Base-by-base conservation (phyloP, 2,329 filamentous ascomycete species). In the Xylariaceae sp. region DNA sequence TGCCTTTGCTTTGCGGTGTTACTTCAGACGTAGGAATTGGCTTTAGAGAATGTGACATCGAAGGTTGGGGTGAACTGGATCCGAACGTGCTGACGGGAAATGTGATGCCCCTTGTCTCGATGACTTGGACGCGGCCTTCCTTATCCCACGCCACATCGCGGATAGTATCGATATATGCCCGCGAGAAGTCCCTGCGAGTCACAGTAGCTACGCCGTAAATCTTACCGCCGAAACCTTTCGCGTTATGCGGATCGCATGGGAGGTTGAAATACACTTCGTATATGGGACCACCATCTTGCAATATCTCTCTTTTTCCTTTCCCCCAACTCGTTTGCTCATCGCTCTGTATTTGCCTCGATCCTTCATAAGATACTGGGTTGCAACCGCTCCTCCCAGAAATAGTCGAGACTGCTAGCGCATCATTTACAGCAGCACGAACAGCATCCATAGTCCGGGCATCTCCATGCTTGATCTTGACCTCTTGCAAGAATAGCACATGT, bases 161-260 rank as follows among this genome's bases (percentile, higher is more conserved):
- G 0, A 78, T 70, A 3, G 54, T 48, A 0, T 66, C 57, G 8
- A 75, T 68, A 16, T 65, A 50, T 19, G 67, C 53, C 1, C 56
- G 24, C 9, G 69, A 56, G 47, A 81, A 76, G 61, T 82, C 79
- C 9, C 72, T 66, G 2, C 80, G 74, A 12, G 83, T 63, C 40
- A 84, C 74, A 21, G 76, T 78, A 24, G 76, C 79, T 2, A 85
- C 79, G 11, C 82, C 81, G 60, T 84, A 82, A 1, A 83, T 69
- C 57, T 77, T 82, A 1, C 81, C 76, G 1, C 74, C 77, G 41
- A 79, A 79, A 0, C 79, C 81, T 1, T 72, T 73, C 3, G 78
- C 81, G 60, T 85, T 84, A 66, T 76, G 67, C 26, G 68, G 74
- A 65, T 84, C 80, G 3, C 69, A 71, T 0, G 82, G 80, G 0